phyloP scores from a whole-genome alignment of 331 rosid species.

The Erythrophleum ivorense region DNA sequence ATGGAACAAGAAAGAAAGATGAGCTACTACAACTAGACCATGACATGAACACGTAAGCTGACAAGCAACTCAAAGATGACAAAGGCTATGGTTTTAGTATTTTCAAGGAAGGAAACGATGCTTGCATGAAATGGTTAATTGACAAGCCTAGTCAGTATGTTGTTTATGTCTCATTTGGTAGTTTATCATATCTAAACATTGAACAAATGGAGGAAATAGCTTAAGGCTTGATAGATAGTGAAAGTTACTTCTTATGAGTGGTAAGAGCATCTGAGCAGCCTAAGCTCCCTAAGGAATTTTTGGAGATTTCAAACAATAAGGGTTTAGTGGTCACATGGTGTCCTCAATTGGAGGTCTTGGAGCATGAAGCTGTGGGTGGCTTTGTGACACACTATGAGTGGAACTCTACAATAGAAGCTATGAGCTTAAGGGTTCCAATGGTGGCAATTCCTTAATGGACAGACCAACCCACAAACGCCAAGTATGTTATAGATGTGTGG shows the following conservation, averaged over 20 bases:
- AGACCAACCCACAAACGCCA: slow-evolving; percentile 55
- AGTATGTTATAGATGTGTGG: slow-evolving; percentile 52
- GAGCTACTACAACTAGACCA: no score
- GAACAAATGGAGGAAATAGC: slow-evolving; percentile 48
- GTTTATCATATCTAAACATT: neutral
- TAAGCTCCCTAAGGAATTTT: slow-evolving; percentile 44
- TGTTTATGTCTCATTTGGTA: slow-evolving; percentile 45
- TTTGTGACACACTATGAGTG: slow-evolving; percentile 64
- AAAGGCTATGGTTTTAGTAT: slow-evolving; percentile 16
- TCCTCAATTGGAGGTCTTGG: slow-evolving; percentile 51
- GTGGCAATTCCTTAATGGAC: slow-evolving; percentile 50
- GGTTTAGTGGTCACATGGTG: slow-evolving; percentile 67
- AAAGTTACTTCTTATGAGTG: slow-evolving; percentile 43
- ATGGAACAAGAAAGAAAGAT: no score
- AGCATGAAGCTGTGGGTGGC: slow-evolving; percentile 57
- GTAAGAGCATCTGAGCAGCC: slow-evolving; percentile 27
- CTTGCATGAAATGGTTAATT: slow-evolving; percentile 40
- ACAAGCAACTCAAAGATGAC: slow-evolving; percentile 31
- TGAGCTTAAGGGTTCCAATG: slow-evolving; percentile 59
- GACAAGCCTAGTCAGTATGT: slow-evolving; percentile 36
- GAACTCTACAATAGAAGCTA: slow-evolving; percentile 57
- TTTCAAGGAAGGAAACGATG: slow-evolving; percentile 27
- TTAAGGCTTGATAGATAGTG: slow-evolving; percentile 38
- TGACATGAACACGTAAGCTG: no score
- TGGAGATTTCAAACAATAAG: slow-evolving; percentile 36